A percentile compares a stretch with the other conserved stretches of the same genome.
These are phyloP conservation scores for Aegilops tauschii DNA, from an alignment of 176 grass and related monocot genomes.

Conservation along the genomic window DNA sequence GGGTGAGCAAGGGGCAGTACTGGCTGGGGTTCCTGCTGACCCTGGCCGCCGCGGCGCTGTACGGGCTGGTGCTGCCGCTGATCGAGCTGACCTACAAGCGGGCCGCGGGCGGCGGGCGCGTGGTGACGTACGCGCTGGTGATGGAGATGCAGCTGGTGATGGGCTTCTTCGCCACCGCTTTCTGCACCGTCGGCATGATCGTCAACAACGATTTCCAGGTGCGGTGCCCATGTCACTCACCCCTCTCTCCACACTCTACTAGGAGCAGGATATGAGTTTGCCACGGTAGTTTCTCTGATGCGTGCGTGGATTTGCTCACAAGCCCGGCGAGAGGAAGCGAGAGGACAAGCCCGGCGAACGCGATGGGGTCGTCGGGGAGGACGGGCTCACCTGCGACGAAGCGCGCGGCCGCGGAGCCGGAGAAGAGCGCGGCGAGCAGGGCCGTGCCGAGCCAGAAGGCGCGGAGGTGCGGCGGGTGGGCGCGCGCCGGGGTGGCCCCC, in stretches of 20 bases:
- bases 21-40: slow-evolving; percentile 53
- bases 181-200: slow-evolving; percentile 57
- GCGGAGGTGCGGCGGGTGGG: slow-evolving; percentile 40
- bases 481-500: neutral
- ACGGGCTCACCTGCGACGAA: neutral
- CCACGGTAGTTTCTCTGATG: no score
- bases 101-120: slow-evolving; percentile 37
- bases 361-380: slow-evolving; percentile 40
- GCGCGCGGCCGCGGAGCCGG: slow-evolving; percentile 14
- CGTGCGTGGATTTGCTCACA: no score
- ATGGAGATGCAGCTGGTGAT: slow-evolving; percentile 80
- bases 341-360: slow-evolving; percentile 30
- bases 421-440: slow-evolving; percentile 3
- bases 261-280: no score
- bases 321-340: slow-evolving; percentile 51
- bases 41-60: slow-evolving; percentile 51
- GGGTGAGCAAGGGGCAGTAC: slow-evolving; percentile 36
- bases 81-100: slow-evolving; percentile 54
- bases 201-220: slow-evolving; percentile 70
- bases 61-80: slow-evolving; percentile 60
- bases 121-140: slow-evolving; percentile 65
- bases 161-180: slow-evolving; percentile 53
- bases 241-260: neutral
- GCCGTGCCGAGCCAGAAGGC: slow-evolving; percentile 49
- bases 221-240: neutral